Evolutionary conservation across 1,139 yeast genomes (phyloP), one percentile per base, ranked within the genome.

Genomic region (Blastobotrys elegans): DNA sequence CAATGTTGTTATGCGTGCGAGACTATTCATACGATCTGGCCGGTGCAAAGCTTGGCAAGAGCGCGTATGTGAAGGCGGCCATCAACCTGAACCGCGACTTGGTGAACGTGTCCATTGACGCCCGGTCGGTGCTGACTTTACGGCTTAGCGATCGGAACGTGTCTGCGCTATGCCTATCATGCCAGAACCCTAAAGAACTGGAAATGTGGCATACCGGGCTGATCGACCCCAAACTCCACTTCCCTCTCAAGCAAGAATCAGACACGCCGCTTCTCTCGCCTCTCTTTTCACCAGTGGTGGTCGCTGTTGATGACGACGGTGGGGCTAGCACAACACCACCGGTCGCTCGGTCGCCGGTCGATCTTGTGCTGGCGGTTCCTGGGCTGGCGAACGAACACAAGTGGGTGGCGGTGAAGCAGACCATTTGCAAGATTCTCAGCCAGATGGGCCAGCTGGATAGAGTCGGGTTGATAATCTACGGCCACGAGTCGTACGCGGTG

Each of bases 391-490:
- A 51, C 33, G 57, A 56, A 6, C 44, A 51, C 30, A 55, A 54
- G 26, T 53, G 52, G 38, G 42, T 52, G 2, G 50, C 53, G 10
- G 49, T 57, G 8, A 49, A 47, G 29, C 46, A 44, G 21, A 48
- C 55, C 7, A 41, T 53, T 26, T 14, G 27, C 13, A 40, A 47
- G 5, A 17, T 57, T 3, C 33, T 53, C 14, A 18, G 48, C 8
- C 52, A 51, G 30, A 54, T 53, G 57, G 47, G 50, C 17, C 44
- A 47, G 18, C 49, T 57, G 44, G 60, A 57, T 32, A 44, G 59
- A 14, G 20, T 57, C 16, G 50, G 58, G 10, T 16, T 57, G n/a
- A 52, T 57, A 3, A 43, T 55, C n/a, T 57, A 55, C 40, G 56
- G 58, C 14, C 37, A 41, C 24, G 44, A 46, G n/a, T 42, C 49